Conservation (phyloP, 805 yeast species). For the Starmerella davenportii region DNA sequence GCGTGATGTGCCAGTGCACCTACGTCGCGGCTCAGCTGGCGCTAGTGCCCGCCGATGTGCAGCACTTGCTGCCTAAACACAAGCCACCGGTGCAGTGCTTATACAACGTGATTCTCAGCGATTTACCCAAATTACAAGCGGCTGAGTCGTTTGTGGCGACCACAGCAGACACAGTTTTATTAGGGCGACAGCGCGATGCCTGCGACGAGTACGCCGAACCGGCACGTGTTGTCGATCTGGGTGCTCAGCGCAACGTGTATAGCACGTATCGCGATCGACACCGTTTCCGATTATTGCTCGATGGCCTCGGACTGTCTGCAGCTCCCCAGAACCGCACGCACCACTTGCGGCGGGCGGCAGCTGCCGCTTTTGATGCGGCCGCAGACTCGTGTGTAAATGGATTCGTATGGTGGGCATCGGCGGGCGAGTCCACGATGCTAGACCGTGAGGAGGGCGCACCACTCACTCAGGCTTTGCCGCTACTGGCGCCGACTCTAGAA, state of each 20-base stretch:
- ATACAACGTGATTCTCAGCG: conserved; percentile 48
- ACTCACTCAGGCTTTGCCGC: conserved; percentile 8
- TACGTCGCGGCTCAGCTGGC: conserved; percentile 46
- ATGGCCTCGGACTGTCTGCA: conserved; percentile 5
- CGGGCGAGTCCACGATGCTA: conserved; percentile 40
- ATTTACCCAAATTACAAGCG: conserved; percentile 27
- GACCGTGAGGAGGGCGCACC: conserved; percentile 14
- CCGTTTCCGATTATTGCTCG: conserved; percentile 15
- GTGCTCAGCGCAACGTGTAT: not conserved
- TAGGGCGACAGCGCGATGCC: conserved; percentile 11
- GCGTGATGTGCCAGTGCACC: conserved; percentile 27
- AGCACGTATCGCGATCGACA: conserved; percentile 17
- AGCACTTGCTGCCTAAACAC: conserved; percentile 21
- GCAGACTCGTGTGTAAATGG: conserved; percentile 24
- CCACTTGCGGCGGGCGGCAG: not conserved
- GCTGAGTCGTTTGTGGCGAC: conserved; percentile 35
- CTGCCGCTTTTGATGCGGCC: conserved; percentile 7
- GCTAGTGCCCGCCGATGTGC: conserved; percentile 40
- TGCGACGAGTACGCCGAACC: conserved; percentile 12
- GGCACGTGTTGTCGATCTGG: not conserved
- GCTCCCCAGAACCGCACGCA: not conserved
- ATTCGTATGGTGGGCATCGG: conserved; percentile 74
- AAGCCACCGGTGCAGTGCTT: conserved; percentile 19
- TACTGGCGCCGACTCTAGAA: conserved; percentile 4
- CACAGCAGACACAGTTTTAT: conserved; percentile 34